These are phyloP conservation scores for Cyanophora paradoxa DNA, from an alignment of 78 protist genomes.

Conservation along the genomic window DNA sequence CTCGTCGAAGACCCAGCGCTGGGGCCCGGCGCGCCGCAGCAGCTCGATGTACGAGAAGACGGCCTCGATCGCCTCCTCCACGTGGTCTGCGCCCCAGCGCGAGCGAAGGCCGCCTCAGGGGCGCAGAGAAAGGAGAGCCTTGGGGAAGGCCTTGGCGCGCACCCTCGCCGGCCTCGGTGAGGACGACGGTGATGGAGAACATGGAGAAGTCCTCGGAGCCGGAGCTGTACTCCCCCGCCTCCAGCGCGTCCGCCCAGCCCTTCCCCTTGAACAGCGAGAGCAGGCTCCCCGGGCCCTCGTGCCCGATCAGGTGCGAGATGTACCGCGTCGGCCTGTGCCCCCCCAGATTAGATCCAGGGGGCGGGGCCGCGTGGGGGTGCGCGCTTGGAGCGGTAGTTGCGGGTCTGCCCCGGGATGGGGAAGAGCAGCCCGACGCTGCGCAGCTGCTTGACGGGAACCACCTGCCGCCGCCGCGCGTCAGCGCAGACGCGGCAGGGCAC, in stretches of 20 bases:
- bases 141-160: no score
- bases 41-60: neutral
- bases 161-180: neutral
- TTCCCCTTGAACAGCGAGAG: slow-evolving; percentile 6
- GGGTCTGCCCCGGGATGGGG: neutral
- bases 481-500: no score
- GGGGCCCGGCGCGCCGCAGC: neutral
- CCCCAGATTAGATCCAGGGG: no score
- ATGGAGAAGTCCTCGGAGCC: neutral
- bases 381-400: neutral
- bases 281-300: slow-evolving; percentile 48
- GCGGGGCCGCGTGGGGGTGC: no score
- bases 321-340: no score
- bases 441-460: no score
- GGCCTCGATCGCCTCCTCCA: neutral
- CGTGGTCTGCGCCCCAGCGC: neutral
- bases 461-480: no score
- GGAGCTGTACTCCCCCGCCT: slow-evolving; percentile 28
- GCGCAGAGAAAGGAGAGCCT: no score
- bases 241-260: slow-evolving; percentile 31
- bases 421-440: neutral
- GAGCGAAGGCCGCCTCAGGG: no score
- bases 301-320: slow-evolving; percentile 56
- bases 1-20: neutral
- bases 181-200: neutral